Evolutionary conservation across 495 filamentous ascomycete species (phyloP).

Genomic region (Penicillium arizonense): DNA sequence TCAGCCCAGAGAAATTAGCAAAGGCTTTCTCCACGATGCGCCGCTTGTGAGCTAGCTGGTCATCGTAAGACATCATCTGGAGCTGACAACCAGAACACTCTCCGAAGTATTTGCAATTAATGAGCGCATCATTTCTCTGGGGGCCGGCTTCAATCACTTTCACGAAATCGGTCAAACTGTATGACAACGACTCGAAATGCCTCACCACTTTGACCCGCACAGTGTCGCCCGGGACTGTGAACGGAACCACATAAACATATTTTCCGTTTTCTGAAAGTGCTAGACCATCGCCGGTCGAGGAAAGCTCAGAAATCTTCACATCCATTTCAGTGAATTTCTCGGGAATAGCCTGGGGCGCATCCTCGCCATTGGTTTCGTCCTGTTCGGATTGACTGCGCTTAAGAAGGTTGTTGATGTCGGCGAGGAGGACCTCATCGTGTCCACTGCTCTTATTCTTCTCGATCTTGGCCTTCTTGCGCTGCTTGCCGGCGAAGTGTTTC

Average conservation of each 20-base stretch:
- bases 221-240: conserved; percentile 80
- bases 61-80: conserved; percentile 89
- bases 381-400: conserved; percentile 43
- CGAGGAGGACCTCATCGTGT: conserved; percentile 69
- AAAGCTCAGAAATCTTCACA: conserved; percentile 69
- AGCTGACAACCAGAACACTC: conserved; percentile 93
- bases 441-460: conserved; percentile 38
- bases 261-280: conserved; percentile 61
- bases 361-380: conserved; percentile 20
- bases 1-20: conserved; percentile 80
- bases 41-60: conserved; percentile 82
- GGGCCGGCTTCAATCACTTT: conserved; percentile 70
- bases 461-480: conserved; percentile 52
- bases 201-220: conserved; percentile 76
- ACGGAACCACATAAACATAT: conserved; percentile 87
- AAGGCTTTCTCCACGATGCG: conserved; percentile 89
- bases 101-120: conserved; percentile 82
- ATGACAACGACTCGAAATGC: conserved; percentile 57
- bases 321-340: conserved; percentile 73
- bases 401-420: conserved; percentile 67
- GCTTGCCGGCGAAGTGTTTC: conserved; percentile 22
- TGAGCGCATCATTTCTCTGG: conserved; percentile 70
- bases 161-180: conserved; percentile 78
- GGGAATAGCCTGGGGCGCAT: conserved; percentile 47
- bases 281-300: conserved; percentile 89